A percentile compares a stretch with the other conserved stretches of the same genome.
Evolutionary conservation across 2,329 filamentous ascomycete genomes (phyloP).

Genomic region (Epichloe sibirici): DNA sequence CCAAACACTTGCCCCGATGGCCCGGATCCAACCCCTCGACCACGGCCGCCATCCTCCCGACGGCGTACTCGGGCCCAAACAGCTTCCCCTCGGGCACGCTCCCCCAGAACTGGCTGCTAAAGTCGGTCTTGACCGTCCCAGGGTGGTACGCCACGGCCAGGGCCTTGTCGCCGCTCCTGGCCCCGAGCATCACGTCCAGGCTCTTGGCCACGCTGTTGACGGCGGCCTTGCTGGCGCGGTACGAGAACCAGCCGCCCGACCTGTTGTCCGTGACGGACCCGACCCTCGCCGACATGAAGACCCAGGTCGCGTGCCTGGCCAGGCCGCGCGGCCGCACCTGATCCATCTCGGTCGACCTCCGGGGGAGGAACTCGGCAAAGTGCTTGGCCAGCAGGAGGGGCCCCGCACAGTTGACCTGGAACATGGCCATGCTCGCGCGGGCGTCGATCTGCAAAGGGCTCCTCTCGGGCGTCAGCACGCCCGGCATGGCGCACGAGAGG

Average conservation of each 20-base stretch:
- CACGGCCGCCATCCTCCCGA: constrained; percentile 50
- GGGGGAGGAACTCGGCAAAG: constrained; percentile 57
- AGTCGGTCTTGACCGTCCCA: constrained; percentile 64
- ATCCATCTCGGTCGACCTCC: constrained; percentile 28
- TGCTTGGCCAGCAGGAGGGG: constrained; percentile 68
- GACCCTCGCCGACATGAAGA: constrained; percentile 68
- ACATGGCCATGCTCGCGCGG: constrained; percentile 50
- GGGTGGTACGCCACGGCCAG: constrained; percentile 64
- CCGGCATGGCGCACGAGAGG: constrained; percentile 57
- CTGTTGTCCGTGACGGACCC: constrained; percentile 61
- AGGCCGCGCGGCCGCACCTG: constrained; percentile 20
- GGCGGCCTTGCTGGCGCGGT: constrained; percentile 63
- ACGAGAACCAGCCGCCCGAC: constrained; percentile 71
- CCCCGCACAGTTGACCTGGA: constrained; percentile 61
- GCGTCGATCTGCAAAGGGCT: constrained; percentile 53
- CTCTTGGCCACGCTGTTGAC: constrained; percentile 60
- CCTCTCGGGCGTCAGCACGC: constrained; percentile 62
- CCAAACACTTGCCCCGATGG: constrained; percentile 53
- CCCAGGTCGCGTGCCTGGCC: constrained; percentile 47
- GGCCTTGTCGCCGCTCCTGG: constrained; percentile 46
- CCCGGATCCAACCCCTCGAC: constrained; percentile 34
- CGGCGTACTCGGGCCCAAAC: constrained; percentile 55
- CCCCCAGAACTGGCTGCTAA: constrained; percentile 62
- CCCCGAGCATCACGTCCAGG: constrained; percentile 54
- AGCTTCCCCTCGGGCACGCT: constrained; percentile 49